Percentiles rank a stretch among this genome's conserved stretches.
These are phyloP conservation scores for Tricholoma flavovirens DNA, from an alignment of 768 basidiomycete species.

Conservation along the genomic window DNA sequence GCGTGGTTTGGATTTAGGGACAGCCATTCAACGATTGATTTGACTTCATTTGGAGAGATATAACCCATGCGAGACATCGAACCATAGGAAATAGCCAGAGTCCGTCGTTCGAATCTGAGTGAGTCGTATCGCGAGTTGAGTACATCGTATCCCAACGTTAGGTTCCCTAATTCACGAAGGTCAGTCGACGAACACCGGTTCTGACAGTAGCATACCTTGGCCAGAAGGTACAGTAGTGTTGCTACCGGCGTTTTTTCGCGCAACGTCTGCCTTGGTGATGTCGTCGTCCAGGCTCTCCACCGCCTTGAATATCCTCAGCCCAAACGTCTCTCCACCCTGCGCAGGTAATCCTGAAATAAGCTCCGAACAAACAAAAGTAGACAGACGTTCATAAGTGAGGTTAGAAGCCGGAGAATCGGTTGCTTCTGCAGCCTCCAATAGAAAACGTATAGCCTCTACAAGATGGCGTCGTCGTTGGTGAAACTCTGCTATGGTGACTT, in stretches of 20 bases:
- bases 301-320: constrained; percentile 53
- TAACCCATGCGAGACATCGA: constrained; percentile 59
- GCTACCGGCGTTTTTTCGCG: constrained; percentile 57
- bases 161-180: constrained; percentile 28
- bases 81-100: constrained; percentile 58
- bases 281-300: constrained; percentile 53
- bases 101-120: constrained; percentile 66
- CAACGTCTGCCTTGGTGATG: constrained; percentile 48
- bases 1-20: constrained; percentile 57
- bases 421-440: constrained; percentile 59
- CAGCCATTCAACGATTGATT: constrained; percentile 67
- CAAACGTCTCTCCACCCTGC: constrained; percentile 39
- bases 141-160: constrained; percentile 59
- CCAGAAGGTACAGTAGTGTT: constrained; percentile 52
- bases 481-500: constrained; percentile 59
- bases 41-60: constrained; percentile 55
- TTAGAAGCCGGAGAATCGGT: constrained; percentile 40
- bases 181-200: neutral
- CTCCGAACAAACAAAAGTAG: constrained; percentile 49
- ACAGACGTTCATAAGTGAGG: constrained; percentile 45
- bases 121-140: constrained; percentile 66
- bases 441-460: constrained; percentile 61
- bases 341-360: constrained; percentile 36
- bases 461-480: constrained; percentile 67
- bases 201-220: constrained; percentile 39